phyloP scores from a whole-genome alignment of 768 basidiomycete species.

The Russula emetica region DNA sequence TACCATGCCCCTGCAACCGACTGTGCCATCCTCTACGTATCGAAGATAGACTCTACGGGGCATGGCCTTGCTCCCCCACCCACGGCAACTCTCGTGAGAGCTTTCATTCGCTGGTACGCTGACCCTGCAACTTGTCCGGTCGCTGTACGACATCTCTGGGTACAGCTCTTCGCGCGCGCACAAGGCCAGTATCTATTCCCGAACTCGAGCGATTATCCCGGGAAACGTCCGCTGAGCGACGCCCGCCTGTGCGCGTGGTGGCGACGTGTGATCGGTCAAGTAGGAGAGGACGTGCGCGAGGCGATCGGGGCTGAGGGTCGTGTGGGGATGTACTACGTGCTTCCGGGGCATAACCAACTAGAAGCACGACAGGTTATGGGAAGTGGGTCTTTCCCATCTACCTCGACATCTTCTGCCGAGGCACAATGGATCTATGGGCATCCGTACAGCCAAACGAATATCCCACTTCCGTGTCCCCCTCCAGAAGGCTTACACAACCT shows the following conservation, averaged over 20 bases:
- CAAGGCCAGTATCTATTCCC: constrained; percentile 94
- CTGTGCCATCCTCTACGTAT: constrained; percentile 54
- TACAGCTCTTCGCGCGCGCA: constrained; percentile 53
- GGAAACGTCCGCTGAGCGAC: constrained; percentile 75
- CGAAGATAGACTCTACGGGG: constrained; percentile 93
- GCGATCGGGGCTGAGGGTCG: constrained; percentile 31
- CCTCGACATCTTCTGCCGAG: constrained; percentile 20
- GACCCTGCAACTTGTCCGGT: constrained; percentile 33
- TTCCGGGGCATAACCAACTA: constrained; percentile 64
- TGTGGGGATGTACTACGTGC: constrained; percentile 51
- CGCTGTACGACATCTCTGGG: constrained; percentile 16
- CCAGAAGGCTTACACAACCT: constrained; percentile 42
- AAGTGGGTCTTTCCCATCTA: constrained; percentile 32
- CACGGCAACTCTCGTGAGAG: constrained; percentile 61
- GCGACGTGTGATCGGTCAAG: constrained; percentile 66
- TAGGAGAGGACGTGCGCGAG: constrained; percentile 40
- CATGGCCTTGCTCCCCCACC: constrained; percentile 61
- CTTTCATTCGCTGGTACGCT: constrained; percentile 46
- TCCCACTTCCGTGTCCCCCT: constrained; percentile 47
- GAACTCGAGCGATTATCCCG: constrained; percentile 64
- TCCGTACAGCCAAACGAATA: constrained; percentile 52
- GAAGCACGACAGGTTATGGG: constrained; percentile 63
- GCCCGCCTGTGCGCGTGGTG: constrained; percentile 88
- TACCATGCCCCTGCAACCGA: constrained; percentile 20
- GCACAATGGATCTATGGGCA: constrained; percentile 71